These are phyloP conservation scores for Flaveria brownii DNA, from an alignment of 129 eudicot genomes.

Conservation along the genomic window DNA sequence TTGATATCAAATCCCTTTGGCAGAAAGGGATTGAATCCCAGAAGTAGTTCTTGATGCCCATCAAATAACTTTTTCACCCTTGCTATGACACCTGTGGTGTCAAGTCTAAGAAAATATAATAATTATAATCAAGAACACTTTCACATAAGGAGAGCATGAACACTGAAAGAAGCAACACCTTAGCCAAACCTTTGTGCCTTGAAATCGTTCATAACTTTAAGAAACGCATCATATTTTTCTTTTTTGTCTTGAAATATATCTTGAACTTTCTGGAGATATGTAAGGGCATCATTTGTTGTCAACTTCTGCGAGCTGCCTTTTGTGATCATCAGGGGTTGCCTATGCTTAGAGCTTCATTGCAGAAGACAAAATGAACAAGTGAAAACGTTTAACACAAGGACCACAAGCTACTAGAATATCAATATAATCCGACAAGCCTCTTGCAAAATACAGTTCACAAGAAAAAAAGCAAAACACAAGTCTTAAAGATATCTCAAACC, in stretches of 20 bases:
- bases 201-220: constrained; percentile 90
- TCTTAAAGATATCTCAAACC: constrained; percentile 15
- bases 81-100: constrained; percentile 74
- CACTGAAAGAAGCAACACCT: constrained; percentile 21
- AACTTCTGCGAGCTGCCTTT: constrained; percentile 57
- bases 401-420: constrained; percentile 8
- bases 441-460: background rate
- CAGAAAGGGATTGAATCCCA: constrained; percentile 91
- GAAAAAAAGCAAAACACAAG: background rate
- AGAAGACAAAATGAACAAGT: constrained; percentile 7
- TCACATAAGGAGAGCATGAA: constrained; percentile 15
- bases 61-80: constrained; percentile 82
- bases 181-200: constrained; percentile 77
- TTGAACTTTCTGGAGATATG: constrained; percentile 80
- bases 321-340: constrained; percentile 54
- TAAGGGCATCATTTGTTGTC: constrained; percentile 75
- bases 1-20: constrained; percentile 81
- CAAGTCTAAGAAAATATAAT: constrained; percentile 51
- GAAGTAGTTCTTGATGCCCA: constrained; percentile 71
- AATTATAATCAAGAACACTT: constrained; percentile 31
- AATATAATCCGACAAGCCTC: constrained; percentile 2
- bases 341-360: constrained; percentile 64
- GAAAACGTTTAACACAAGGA: constrained; percentile 4
- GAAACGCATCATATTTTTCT: constrained; percentile 85
- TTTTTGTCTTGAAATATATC: constrained; percentile 72